Percentiles rank a stretch among this genome's conserved stretches.
Evolutionary conservation across 345 rosid species (phyloP).

Genomic region (Laguncularia racemosa): DNA sequence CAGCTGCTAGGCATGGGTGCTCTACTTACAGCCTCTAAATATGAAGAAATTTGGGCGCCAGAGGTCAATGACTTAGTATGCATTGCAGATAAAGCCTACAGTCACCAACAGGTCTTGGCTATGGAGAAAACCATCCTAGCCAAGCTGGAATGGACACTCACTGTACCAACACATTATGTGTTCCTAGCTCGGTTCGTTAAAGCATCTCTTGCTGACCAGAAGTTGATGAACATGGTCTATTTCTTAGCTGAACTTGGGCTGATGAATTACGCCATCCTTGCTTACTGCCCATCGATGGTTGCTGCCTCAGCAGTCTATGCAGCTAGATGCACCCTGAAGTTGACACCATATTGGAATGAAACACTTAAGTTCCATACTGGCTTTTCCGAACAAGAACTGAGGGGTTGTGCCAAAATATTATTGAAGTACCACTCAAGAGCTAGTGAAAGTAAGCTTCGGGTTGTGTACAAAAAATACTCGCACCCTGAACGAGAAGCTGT

Average conservation of each 20-base stretch:
- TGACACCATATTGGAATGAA: conserved; percentile 52
- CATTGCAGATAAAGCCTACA: conserved; percentile 71
- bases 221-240: conserved; percentile 76
- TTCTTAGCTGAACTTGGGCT: conserved; percentile 81
- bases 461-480: conserved; percentile 57
- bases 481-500: conserved; percentile 39
- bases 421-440: conserved; percentile 48
- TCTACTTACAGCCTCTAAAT: conserved; percentile 75
- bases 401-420: conserved; percentile 74
- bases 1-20: conserved; percentile 87
- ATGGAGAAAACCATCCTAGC: conserved; percentile 92
- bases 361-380: conserved; percentile 75
- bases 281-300: conserved; percentile 60
- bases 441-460: conserved; percentile 44
- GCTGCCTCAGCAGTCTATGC: conserved; percentile 97
- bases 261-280: conserved; percentile 52
- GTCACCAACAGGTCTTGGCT: conserved; percentile 43
- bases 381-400: conserved; percentile 47
- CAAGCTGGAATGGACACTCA: conserved; percentile 73
- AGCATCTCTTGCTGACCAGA: conserved; percentile 56
- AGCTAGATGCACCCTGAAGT: conserved; percentile 60
- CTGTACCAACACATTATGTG: conserved; percentile 85
- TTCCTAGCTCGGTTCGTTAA: conserved; percentile 83
- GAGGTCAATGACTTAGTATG: conserved; percentile 84
- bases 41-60: conserved; percentile 98